These are phyloP conservation scores for Ogataea saltuana DNA, from an alignment of 805 yeast species.

Conservation along the genomic window DNA sequence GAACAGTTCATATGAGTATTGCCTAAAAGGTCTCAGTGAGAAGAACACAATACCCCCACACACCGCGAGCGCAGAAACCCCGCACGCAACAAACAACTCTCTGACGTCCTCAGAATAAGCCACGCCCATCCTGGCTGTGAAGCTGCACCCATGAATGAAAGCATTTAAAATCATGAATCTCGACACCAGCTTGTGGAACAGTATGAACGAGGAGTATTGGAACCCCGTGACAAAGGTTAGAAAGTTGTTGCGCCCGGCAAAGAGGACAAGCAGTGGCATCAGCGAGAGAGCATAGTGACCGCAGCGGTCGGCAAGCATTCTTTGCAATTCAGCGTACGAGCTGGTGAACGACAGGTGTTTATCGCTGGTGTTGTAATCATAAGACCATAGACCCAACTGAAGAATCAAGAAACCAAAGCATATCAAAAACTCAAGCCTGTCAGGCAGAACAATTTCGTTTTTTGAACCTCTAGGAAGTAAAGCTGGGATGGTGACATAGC, in stretches of 20 bases:
- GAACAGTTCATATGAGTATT: constrained; percentile 58
- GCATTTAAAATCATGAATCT: constrained; percentile 36
- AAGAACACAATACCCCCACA: constrained; percentile 48
- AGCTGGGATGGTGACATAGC: constrained; percentile 43
- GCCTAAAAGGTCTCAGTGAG: constrained; percentile 53
- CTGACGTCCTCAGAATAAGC: constrained; percentile 10
- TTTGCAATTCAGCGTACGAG: constrained; percentile 37
- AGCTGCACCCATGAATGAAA: constrained; percentile 38
- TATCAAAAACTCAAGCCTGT: constrained; percentile 36
- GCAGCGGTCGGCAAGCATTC: constrained; percentile 36
- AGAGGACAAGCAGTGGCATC: constrained; percentile 45
- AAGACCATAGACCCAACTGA: constrained; percentile 27
- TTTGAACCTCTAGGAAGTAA: constrained; percentile 27
- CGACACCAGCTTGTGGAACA: constrained; percentile 68
- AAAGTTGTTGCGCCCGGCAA: constrained; percentile 50
- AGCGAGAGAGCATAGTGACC: constrained; percentile 43
- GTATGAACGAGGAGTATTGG: constrained; percentile 44
- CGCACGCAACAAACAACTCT: constrained; percentile 29
- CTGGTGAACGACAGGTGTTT: constrained; percentile 28
- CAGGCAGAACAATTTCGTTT: constrained; percentile 29
- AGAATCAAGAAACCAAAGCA: constrained; percentile 29
- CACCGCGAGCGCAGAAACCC: constrained; percentile 43
- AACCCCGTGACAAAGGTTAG: constrained; percentile 46
- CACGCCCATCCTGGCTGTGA: constrained; percentile 25
- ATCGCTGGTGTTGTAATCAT: constrained; percentile 18